These are phyloP conservation scores for Diplocarpon mali DNA, from an alignment of 2,329 filamentous ascomycete genomes.

Conservation along the genomic window DNA sequence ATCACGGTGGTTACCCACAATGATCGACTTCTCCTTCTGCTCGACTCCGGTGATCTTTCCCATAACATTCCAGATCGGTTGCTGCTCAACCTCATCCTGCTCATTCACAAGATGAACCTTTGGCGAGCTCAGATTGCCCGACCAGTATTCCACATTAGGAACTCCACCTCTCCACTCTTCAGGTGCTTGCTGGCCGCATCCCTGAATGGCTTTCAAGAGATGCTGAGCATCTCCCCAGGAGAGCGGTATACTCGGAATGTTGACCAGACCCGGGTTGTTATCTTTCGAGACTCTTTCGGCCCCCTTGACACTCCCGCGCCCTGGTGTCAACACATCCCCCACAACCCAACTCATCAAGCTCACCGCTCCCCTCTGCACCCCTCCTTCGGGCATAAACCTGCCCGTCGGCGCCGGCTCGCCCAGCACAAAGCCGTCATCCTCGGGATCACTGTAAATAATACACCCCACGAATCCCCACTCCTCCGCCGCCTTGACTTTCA, in stretches of 20 bases:
- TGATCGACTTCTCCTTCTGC: conserved; percentile 69
- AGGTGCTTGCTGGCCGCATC: conserved; percentile 54
- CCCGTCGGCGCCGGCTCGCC: conserved; percentile 68
- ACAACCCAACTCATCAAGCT: conserved; percentile 72
- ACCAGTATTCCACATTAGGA: conserved; percentile 75
- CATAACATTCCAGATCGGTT: conserved; percentile 87
- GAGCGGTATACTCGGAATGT: conserved; percentile 83
- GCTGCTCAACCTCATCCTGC: conserved; percentile 71
- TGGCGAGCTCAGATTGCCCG: conserved; percentile 64
- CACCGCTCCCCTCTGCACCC: conserved; percentile 73
- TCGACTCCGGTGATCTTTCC: conserved; percentile 78
- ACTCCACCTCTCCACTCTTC: conserved; percentile 69
- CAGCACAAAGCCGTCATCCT: conserved; percentile 67
- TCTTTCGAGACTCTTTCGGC: conserved; percentile 56
- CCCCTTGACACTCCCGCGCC: conserved; percentile 62
- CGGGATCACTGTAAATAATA: conserved; percentile 85
- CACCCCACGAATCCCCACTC: conserved; percentile 76
- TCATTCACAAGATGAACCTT: conserved; percentile 73
- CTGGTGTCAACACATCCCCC: conserved; percentile 87
- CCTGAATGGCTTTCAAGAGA: conserved; percentile 64
- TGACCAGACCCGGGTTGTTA: conserved; percentile 60
- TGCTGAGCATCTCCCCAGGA: conserved; percentile 81
- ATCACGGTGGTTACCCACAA: conserved; percentile 89
- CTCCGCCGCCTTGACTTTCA: conserved; percentile 88
- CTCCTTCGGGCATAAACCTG: conserved; percentile 68